Evolutionary conservation across 208 protist species (phyloP), one percentile per base, ranked within the genome.

Genomic region (Crithidia sp.): DNA sequence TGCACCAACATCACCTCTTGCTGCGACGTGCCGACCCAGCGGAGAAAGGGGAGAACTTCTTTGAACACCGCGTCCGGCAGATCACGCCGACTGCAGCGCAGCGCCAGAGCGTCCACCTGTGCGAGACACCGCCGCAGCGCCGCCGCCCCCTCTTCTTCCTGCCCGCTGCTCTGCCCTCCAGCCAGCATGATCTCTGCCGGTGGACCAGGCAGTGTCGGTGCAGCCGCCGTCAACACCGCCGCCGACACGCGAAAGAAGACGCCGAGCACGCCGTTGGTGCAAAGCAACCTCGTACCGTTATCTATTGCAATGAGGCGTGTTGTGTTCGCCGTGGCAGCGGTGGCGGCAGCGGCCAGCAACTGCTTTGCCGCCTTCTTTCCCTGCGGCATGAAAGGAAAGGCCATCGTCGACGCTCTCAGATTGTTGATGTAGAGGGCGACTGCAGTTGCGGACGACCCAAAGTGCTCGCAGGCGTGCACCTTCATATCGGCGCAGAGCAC

Each of bases 1-100:
- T 92, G 88, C 19, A 89, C 57, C 10, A 96, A 67, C 71, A 85
- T 85, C 54, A 88, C 79, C 65, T 95, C 90, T 67, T 81, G 73
- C 58, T 91, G 84, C 10, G 81, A 71, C 2, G 84, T 75, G 13
- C 84, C 84, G 0, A 86, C 71, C 19, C 76, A 81, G 0, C 73
- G 80, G 17, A 96, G 72, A 12, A 47, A 43, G 0, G 88, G 91
- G 5, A 93, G 17, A 8, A 96, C 63, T 4, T 76, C 41, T n/a
- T 78, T 80, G 53, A 92, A 86, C 8, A 89, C 62, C 8, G 85
- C 53, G 14, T 84, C 74, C 0, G 79, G 41, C 45, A 84, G 68
- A 16, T 81, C 74, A 52, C 67, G 65, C 7, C 54, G 55, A 12
- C 10, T 57, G 6, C 58, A 65, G 44, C 50, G 41, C 65, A 74